phyloP scores from a whole-genome alignment of 345 rosid species.

The Dimocarpus longan region DNA sequence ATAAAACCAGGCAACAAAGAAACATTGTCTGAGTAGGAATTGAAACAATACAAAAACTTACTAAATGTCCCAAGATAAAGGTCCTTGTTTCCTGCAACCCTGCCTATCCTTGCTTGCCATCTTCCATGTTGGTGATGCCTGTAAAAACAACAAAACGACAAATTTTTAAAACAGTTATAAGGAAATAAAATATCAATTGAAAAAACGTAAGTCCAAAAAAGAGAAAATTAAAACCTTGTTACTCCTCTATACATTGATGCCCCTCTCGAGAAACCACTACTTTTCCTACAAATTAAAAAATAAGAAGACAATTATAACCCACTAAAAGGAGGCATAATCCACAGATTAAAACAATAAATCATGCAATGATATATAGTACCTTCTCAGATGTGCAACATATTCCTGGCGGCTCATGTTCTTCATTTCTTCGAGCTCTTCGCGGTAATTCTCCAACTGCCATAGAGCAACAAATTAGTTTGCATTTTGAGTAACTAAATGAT shows the following conservation, averaged over 20 bases:
- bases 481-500: neutral
- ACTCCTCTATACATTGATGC: slow-evolving; percentile 91
- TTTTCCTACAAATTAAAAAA: slow-evolving; percentile 49
- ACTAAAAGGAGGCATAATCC: neutral
- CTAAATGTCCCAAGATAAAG: slow-evolving; percentile 89
- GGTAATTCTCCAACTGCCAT: slow-evolving; percentile 64
- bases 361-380: slow-evolving; percentile 33
- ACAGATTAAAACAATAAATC: neutral
- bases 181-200: neutral
- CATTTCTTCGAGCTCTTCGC: slow-evolving; percentile 65
- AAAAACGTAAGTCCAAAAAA: neutral
- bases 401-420: slow-evolving; percentile 84
- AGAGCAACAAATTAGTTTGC: neutral
- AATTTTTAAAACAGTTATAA: neutral
- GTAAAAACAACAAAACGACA: neutral
- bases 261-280: slow-evolving; percentile 87
- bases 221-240: slow-evolving; percentile 57
- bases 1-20: neutral
- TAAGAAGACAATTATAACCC: neutral
- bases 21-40: neutral
- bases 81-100: slow-evolving; percentile 89
- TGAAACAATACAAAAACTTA: slow-evolving; percentile 33
- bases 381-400: slow-evolving; percentile 74
- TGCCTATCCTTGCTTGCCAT: slow-evolving; percentile 89
- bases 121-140: slow-evolving; percentile 92